Conservation (phyloP, 805 yeast genomes). For the Yamadazyma tumulicola region DNA sequence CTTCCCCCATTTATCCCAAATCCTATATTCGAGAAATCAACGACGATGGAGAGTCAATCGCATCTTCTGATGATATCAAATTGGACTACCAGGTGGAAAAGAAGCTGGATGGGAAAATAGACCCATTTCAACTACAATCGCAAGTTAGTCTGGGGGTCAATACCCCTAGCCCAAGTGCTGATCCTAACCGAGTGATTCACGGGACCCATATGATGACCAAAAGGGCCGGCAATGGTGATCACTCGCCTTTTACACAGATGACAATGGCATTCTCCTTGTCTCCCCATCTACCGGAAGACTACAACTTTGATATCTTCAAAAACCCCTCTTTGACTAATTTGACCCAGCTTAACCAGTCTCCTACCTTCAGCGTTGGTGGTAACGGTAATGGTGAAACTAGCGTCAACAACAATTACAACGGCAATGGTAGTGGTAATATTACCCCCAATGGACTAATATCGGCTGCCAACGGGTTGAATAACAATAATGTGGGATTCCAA, state of each 20-base stretch:
- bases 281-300: slow-evolving; percentile 9
- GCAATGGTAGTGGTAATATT: slow-evolving; percentile 1
- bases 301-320: slow-evolving; percentile 5
- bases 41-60: slow-evolving; percentile 14
- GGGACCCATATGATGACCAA: background rate
- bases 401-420: background rate
- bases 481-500: slow-evolving; percentile 10
- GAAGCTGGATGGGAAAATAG: slow-evolving; percentile 2
- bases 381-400: background rate
- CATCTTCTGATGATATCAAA: background rate
- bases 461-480: background rate
- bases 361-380: background rate
- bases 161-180: too few species aligned
- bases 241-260: slow-evolving; percentile 19
- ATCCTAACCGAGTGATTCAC: background rate
- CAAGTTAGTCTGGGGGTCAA: background rate
- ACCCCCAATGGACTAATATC: slow-evolving; percentile 6
- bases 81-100: background rate
- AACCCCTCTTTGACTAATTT: slow-evolving; percentile 5
- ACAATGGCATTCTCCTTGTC: slow-evolving; percentile 17
- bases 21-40: slow-evolving; percentile 14
- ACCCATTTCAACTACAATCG: slow-evolving; percentile 7
- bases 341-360: background rate
- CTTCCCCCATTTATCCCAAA: slow-evolving; percentile 11
- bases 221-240: background rate